phyloP scores from a whole-genome alignment of 352 stramenopile species.

The Globisporangium nagaii region DNA sequence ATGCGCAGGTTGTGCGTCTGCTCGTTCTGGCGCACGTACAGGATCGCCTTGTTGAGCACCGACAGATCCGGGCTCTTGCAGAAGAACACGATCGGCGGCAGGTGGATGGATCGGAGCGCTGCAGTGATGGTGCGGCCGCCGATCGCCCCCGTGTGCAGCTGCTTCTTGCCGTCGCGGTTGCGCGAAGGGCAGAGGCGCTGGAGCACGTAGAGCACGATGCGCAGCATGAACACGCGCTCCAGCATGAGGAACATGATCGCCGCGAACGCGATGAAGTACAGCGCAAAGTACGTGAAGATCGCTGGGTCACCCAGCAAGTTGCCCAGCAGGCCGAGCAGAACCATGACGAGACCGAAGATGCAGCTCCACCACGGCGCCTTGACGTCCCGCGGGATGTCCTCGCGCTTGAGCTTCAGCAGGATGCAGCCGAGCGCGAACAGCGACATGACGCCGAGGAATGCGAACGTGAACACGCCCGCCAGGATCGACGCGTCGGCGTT shows the following conservation, averaged over 20 bases:
- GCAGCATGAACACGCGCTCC: slow-evolving; percentile 71
- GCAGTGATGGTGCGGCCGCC: slow-evolving; percentile 63
- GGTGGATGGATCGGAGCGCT: slow-evolving; percentile 59
- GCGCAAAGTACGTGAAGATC: slow-evolving; percentile 78
- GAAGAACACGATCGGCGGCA: slow-evolving; percentile 90
- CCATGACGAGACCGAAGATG: slow-evolving; percentile 15
- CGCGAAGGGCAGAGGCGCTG: slow-evolving; percentile 54
- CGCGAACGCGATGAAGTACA: slow-evolving; percentile 70
- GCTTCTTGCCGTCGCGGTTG: slow-evolving; percentile 16
- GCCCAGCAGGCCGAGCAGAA: slow-evolving; percentile 13
- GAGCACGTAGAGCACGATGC: slow-evolving; percentile 63
- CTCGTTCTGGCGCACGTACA: slow-evolving; percentile 91
- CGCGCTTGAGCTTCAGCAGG: slow-evolving; percentile 81
- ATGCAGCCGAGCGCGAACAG: slow-evolving; percentile 82
- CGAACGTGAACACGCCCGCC: slow-evolving; percentile 77
- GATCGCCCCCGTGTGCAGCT: slow-evolving; percentile 46
- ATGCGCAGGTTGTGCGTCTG: slow-evolving; percentile 90
- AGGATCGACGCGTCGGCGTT: slow-evolving; percentile 80
- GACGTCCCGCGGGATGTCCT: slow-evolving; percentile 53
- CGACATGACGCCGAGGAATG: slow-evolving; percentile 77
- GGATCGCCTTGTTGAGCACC: slow-evolving; percentile 91
- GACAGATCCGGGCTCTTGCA: slow-evolving; percentile 83
- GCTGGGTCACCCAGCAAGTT: slow-evolving; percentile 21
- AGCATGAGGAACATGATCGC: slow-evolving; percentile 80
- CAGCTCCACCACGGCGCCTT: slow-evolving; percentile 31